phyloP scores from a whole-genome alignment of 2,329 filamentous ascomycete species.

The Aquanectria penicillioides region DNA sequence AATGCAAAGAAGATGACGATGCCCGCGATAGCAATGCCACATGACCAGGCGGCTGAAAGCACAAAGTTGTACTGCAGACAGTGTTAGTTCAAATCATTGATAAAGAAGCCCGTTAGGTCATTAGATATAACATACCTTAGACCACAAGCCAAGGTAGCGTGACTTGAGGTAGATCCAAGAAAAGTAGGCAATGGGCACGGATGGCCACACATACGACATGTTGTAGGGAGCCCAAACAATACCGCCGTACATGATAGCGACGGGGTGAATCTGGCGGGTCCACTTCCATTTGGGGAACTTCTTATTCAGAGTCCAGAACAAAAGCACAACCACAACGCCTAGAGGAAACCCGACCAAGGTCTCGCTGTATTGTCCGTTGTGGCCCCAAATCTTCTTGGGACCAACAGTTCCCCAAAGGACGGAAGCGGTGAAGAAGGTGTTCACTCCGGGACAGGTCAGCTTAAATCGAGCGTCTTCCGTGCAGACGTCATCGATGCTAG shows the following conservation, averaged over 20 bases:
- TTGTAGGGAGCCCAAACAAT: slow-evolving; percentile 61
- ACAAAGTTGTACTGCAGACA: slow-evolving; percentile 60
- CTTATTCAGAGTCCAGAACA: slow-evolving; percentile 52
- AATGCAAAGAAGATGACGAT: slow-evolving; percentile 65
- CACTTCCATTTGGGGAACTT: slow-evolving; percentile 52
- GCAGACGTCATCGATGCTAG: slow-evolving; percentile 60
- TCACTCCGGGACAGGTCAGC: slow-evolving; percentile 62
- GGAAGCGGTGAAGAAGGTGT: slow-evolving; percentile 66
- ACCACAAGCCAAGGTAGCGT: slow-evolving; percentile 61
- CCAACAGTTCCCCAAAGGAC: slow-evolving; percentile 66
- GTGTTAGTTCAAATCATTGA: slow-evolving; percentile 7
- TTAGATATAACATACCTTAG: slow-evolving; percentile 51
- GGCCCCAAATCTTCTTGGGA: slow-evolving; percentile 60
- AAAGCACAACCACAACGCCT: slow-evolving; percentile 56
- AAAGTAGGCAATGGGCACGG: slow-evolving; percentile 61
- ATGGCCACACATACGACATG: slow-evolving; percentile 62
- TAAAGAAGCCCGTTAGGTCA: accelerated
- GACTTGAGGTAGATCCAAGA: slow-evolving; percentile 63
- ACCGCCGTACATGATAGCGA: slow-evolving; percentile 58
- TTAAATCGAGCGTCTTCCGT: slow-evolving; percentile 57
- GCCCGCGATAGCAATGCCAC: slow-evolving; percentile 60
- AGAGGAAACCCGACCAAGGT: slow-evolving; percentile 62
- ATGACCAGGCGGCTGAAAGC: slow-evolving; percentile 60
- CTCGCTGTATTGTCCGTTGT: slow-evolving; percentile 57
- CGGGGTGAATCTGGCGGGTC: slow-evolving; percentile 58